phyloP scores from a whole-genome alignment of 768 basidiomycete genomes.

The Multifurca ochricompacta region DNA sequence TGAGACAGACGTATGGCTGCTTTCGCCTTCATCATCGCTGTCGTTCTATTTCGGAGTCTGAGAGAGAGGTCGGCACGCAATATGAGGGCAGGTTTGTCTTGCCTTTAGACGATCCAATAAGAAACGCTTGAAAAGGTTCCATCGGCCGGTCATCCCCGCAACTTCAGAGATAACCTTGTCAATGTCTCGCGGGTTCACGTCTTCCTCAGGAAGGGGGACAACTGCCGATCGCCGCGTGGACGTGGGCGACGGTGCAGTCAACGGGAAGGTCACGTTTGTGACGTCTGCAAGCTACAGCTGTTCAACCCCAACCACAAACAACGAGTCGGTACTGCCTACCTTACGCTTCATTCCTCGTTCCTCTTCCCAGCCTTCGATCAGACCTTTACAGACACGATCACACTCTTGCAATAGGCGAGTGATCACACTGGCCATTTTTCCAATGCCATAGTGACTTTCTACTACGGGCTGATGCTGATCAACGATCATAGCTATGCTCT shows the following conservation, averaged over 20 bases:
- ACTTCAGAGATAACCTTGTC: constrained; percentile 86
- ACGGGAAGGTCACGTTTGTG: constrained; percentile 25
- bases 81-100: constrained; percentile 9
- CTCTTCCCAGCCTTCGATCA: constrained; percentile 86
- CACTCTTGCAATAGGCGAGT: constrained; percentile 74
- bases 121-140: constrained; percentile 88
- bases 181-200: constrained; percentile 80
- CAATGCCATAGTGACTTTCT: constrained; percentile 92
- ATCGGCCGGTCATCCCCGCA: constrained; percentile 84
- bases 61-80: not conserved
- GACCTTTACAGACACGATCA: constrained; percentile 69
- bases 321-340: constrained; percentile 31
- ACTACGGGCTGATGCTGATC: constrained; percentile 97
- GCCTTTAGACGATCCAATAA: constrained; percentile 68
- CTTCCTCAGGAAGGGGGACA: constrained; percentile 38
- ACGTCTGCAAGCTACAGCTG: constrained; percentile 30
- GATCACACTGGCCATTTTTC: constrained; percentile 80
- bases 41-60: not conserved
- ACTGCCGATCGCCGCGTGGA: constrained; percentile 8
- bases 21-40: not conserved
- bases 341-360: constrained; percentile 79
- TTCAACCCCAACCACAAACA: constrained; percentile 1
- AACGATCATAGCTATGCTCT: constrained; percentile 91
- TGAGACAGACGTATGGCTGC: not conserved
- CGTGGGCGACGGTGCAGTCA: constrained; percentile 8